These are phyloP conservation scores for Lepiota brunneoincarnata DNA, from an alignment of 768 basidiomycete genomes.

Conservation along the genomic window DNA sequence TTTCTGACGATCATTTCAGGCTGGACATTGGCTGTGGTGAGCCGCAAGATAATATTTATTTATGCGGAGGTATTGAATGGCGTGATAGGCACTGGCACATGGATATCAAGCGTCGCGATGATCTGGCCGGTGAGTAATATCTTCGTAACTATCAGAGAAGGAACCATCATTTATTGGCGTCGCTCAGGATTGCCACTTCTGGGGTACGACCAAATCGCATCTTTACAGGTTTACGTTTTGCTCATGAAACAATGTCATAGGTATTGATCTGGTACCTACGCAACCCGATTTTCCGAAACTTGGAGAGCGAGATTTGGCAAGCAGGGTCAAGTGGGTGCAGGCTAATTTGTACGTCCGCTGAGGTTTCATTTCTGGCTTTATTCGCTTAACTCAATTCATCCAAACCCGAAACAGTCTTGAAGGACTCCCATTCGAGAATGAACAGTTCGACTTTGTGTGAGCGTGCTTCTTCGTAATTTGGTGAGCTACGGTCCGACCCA, in stretches of 20 bases:
- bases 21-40: conserved; percentile 74
- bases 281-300: conserved; percentile 65
- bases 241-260: conserved; percentile 27
- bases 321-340: conserved; percentile 69
- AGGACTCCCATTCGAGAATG: conserved; percentile 63
- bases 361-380: not conserved
- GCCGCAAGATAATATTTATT: conserved; percentile 17
- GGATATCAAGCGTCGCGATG: conserved; percentile 65
- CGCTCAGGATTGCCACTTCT: conserved; percentile 31
- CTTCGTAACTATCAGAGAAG: not conserved
- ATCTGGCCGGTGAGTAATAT: conserved; percentile 54
- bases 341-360: conserved; percentile 58
- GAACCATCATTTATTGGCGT: conserved; percentile 3
- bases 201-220: conserved; percentile 36
- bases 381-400: conserved; percentile 7
- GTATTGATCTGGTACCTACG: conserved; percentile 68
- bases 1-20: conserved; percentile 26
- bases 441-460: conserved; percentile 78
- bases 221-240: not conserved
- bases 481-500: not conserved
- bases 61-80: not conserved
- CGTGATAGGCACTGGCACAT: conserved; percentile 61
- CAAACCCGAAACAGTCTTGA: conserved; percentile 46
- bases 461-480: conserved; percentile 22
- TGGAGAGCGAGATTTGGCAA: conserved; percentile 53